Percentiles rank a stretch among this genome's conserved stretches.
Evolutionary conservation across 129 eudicot species (phyloP).

Genomic region (Centaurea solstitialis): DNA sequence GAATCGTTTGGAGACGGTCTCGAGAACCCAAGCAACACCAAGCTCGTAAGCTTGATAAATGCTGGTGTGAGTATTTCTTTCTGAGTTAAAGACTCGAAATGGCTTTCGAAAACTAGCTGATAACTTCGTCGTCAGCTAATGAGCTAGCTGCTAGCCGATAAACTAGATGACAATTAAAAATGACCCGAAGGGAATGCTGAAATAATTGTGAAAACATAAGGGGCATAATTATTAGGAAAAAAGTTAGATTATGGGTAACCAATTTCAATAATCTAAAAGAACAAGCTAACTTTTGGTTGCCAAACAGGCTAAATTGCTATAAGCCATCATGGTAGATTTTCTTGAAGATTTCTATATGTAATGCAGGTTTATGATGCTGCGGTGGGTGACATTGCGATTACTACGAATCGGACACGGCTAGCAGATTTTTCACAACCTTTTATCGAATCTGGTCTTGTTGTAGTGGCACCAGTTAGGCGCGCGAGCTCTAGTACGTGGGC

Average conservation of each 20-base stretch:
- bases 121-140: too few relatives aligned
- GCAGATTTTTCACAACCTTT: conserved; percentile 72
- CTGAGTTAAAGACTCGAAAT: background rate
- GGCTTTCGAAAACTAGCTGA: background rate
- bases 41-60: conserved; percentile 58
- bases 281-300: background rate
- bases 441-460: conserved; percentile 69
- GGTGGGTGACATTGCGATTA: conserved; percentile 60
- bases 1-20: conserved; percentile 63
- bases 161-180: background rate
- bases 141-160: too few relatives aligned
- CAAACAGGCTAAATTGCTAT: background rate
- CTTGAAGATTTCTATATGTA: background rate
- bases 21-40: conserved; percentile 61
- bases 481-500: conserved; percentile 54
- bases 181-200: background rate
- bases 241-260: background rate
- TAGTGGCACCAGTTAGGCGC: conserved; percentile 57
- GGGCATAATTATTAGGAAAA: background rate
- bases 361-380: conserved; percentile 65
- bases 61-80: conserved; percentile 58
- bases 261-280: background rate
- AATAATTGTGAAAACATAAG: background rate
- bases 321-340: conserved; percentile 1
- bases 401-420: conserved; percentile 53